Conservation (phyloP, 164 flowering plant genomes). For the Akebia trifoliata region DNA sequence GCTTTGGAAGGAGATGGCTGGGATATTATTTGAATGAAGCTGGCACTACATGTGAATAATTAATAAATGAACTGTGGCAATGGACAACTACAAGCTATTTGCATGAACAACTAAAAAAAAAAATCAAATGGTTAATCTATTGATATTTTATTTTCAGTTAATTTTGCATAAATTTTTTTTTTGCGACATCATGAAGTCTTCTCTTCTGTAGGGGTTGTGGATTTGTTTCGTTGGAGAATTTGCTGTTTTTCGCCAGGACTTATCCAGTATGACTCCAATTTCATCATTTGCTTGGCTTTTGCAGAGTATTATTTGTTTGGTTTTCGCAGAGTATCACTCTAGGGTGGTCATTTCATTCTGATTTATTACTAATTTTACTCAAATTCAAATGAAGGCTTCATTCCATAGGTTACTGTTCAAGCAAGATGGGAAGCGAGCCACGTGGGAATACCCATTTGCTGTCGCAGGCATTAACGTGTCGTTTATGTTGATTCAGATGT, state of each 20-base stretch:
- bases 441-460: constrained; percentile 99
- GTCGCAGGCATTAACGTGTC: constrained; percentile 96
- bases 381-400: constrained; percentile 74
- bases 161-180: too few species aligned
- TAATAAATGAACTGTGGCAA: too few species aligned
- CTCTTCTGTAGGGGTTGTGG: constrained; percentile 79
- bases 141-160: too few species aligned
- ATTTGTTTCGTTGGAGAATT: constrained; percentile 83
- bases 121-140: too few species aligned
- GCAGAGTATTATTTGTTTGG: neutral
- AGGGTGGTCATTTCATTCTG: neutral
- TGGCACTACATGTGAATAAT: too few species aligned
- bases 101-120: too few species aligned
- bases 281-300: constrained; percentile 1
- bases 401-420: constrained; percentile 86
- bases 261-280: constrained; percentile 59
- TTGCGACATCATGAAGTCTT: neutral
- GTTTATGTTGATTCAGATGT: constrained; percentile 91
- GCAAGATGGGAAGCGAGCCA: constrained; percentile 71
- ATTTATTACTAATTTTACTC: constrained; percentile 38
- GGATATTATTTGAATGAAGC: too few species aligned
- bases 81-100: too few species aligned
- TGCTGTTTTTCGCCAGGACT: constrained; percentile 74
- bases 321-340: too few species aligned
- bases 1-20: too few species aligned